Evolutionary conservation across 768 basidiomycete genomes (phyloP).

Genomic region (Xanthoconium purpureum): DNA sequence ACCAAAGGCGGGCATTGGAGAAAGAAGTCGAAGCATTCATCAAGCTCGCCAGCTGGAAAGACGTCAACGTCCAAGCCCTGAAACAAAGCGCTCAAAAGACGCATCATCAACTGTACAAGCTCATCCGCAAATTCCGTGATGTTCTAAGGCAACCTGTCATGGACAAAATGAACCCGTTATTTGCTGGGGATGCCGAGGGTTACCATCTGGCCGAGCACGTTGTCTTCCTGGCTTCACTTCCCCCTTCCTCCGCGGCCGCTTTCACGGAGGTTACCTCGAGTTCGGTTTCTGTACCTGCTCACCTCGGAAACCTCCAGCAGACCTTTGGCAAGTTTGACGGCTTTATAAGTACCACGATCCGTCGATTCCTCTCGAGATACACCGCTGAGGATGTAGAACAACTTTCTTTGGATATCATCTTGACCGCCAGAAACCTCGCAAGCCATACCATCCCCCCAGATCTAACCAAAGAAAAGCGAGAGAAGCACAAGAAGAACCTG

Average conservation of each 20-base stretch:
- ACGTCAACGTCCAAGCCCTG: conserved; percentile 91
- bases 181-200: conserved; percentile 38
- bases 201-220: conserved; percentile 8
- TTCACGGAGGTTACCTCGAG: not conserved
- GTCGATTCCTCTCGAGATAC: conserved; percentile 39
- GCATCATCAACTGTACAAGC: conserved; percentile 88
- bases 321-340: conserved; percentile 51
- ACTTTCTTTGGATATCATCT: conserved; percentile 61
- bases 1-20: conserved; percentile 63
- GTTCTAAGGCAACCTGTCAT: conserved; percentile 70
- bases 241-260: not conserved
- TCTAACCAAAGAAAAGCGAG: conserved; percentile 46
- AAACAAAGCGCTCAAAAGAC: conserved; percentile 87
- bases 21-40: conserved; percentile 81
- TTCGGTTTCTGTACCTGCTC: conserved; percentile 23
- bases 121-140: conserved; percentile 89
- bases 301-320: conserved; percentile 46
- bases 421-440: conserved; percentile 56
- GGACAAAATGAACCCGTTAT: conserved; percentile 37
- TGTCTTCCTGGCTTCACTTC: not conserved
- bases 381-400: conserved; percentile 48
- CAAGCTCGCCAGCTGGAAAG: conserved; percentile 98
- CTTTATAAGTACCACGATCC: conserved; percentile 43
- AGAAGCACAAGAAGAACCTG: conserved; percentile 68
- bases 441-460: conserved; percentile 41